Percentiles rank a stretch among this genome's conserved stretches.
phyloP scores from a whole-genome alignment of 1,284 basidiomycete species.

The Sporisorium sorghi region DNA sequence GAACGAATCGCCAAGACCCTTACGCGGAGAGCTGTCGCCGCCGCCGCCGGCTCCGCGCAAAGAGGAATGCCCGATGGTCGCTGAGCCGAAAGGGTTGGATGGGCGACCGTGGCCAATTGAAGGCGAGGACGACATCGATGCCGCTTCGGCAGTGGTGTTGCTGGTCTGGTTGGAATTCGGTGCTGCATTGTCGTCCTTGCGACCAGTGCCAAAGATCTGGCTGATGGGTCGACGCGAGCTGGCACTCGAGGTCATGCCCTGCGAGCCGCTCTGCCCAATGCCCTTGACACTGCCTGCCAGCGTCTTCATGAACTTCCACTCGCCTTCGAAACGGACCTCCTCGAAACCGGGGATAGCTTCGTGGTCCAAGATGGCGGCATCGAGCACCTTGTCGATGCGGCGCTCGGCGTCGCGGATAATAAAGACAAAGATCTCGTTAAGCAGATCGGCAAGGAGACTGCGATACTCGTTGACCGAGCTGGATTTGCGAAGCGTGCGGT shows the following conservation, averaged over 20 bases:
- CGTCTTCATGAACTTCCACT: constrained; percentile 75
- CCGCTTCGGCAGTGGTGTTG: constrained; percentile 10
- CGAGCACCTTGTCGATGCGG: constrained; percentile 86
- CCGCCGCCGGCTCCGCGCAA: constrained; percentile 18
- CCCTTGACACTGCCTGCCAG: constrained; percentile 61
- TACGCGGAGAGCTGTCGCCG: constrained; percentile 26
- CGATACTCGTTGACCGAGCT: constrained; percentile 47
- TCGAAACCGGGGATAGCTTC: constrained; percentile 81
- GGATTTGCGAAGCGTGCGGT: constrained; percentile 41
- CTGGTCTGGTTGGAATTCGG: background rate
- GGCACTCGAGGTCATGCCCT: constrained; percentile 33
- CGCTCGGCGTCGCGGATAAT: constrained; percentile 92
- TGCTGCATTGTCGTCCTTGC: constrained; percentile 12
- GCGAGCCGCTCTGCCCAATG: constrained; percentile 27
- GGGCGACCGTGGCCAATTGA: constrained; percentile 40
- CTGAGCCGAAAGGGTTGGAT: constrained; percentile 18
- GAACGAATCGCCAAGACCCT: constrained; percentile 30
- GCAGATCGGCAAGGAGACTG: constrained; percentile 72
- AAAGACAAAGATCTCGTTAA: constrained; percentile 93
- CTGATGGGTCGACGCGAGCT: constrained; percentile 50
- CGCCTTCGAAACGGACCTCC: constrained; percentile 90
- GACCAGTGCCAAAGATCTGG: constrained; percentile 50
- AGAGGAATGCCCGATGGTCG: constrained; percentile 25
- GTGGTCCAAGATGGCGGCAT: constrained; percentile 85
- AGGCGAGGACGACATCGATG: constrained; percentile 22